Evolutionary conservation across 305 asterid genomes (phyloP), one percentile per base, ranked within the genome.

Genomic region (Rubia peregrina): DNA sequence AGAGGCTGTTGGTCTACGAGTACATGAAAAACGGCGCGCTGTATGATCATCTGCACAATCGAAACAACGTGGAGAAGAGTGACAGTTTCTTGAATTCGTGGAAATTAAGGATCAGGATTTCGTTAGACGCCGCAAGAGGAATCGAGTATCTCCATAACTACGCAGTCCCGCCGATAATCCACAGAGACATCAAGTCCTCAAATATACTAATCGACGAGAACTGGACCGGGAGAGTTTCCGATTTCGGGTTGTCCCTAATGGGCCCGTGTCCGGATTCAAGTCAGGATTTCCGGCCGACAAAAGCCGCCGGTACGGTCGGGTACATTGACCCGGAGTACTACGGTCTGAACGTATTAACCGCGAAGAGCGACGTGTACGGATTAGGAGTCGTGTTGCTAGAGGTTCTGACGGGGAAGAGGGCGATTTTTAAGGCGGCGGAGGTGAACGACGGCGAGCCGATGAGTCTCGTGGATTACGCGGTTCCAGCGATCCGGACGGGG

Each of bases 21-120:
- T 88, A 73, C 49, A 89, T 92, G 98, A 92, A 92, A 71, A 88
- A 92, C 51, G 98, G 98, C 41, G 98, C 98, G 13, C 77, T 91
- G 9, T 78, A 82, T 48, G 94, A 91, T 81, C 98, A 91, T 70
- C 70, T 89, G 24, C 98, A 91, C 10, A 76, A 77, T 76, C 84
- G 77, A 81, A 81, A 51, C 87, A 91, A 91, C 22, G 90, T 80
- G 2, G 84, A 83, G 22, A 89, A 84, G 83, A 74, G 79, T 33
- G 82, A 87, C 59, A 84, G 86, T 16, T 19, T 81, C 0, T 48
- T 94, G 17, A 94, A 91, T 78, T 88, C 99, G 5, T 94, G 99
- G 99, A 87, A 84, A 73, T 67, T 88, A 40, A 84, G 99, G 86
- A 89, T 91, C 77, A 91, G 88, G 80, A 79, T 89, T 67, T 73